Evolutionary conservation across 495 filamentous ascomycete species (phyloP).

Genomic region (Penicillium pancosmium): DNA sequence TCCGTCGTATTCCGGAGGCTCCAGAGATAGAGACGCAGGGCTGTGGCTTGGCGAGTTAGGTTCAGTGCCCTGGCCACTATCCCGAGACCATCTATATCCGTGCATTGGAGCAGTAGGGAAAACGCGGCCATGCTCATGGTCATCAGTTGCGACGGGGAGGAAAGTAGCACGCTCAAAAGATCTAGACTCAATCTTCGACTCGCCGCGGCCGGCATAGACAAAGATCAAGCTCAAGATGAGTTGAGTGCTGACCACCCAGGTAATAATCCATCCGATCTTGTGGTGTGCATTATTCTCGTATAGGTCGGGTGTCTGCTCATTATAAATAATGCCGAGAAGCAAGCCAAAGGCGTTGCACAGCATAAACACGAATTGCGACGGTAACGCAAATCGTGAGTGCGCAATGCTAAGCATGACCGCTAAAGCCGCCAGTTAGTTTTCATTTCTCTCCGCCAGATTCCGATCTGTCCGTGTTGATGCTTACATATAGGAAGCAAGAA

Average conservation of each 20-base stretch:
- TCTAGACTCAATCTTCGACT: constrained; percentile 26
- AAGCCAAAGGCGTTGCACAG: constrained; percentile 70
- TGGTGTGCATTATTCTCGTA: constrained; percentile 89
- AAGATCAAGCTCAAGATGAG: constrained; percentile 68
- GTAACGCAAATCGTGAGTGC: constrained; percentile 72
- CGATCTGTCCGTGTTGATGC: constrained; percentile 23
- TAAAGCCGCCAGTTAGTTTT: constrained; percentile 31
- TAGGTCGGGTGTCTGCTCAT: constrained; percentile 80
- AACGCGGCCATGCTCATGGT: constrained; percentile 59
- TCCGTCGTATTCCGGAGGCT: constrained; percentile 55
- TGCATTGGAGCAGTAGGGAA: constrained; percentile 45
- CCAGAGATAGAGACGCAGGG: constrained; percentile 57
- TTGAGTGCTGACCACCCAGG: constrained; percentile 70
- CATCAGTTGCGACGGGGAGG: constrained; percentile 69
- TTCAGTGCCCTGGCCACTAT: constrained; percentile 90
- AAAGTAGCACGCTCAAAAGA: constrained; percentile 53
- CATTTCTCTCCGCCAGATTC: background rate
- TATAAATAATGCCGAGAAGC: constrained; percentile 75
- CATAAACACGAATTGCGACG: constrained; percentile 77
- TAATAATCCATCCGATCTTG: constrained; percentile 85
- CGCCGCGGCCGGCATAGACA: constrained; percentile 45
- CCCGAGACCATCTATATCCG: constrained; percentile 71
- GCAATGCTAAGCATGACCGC: constrained; percentile 85
- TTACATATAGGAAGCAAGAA: constrained; percentile 81
- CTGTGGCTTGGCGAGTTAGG: constrained; percentile 69